Evolutionary conservation across 768 basidiomycete species (phyloP).

Genomic region (Termitomyces sp.): DNA sequence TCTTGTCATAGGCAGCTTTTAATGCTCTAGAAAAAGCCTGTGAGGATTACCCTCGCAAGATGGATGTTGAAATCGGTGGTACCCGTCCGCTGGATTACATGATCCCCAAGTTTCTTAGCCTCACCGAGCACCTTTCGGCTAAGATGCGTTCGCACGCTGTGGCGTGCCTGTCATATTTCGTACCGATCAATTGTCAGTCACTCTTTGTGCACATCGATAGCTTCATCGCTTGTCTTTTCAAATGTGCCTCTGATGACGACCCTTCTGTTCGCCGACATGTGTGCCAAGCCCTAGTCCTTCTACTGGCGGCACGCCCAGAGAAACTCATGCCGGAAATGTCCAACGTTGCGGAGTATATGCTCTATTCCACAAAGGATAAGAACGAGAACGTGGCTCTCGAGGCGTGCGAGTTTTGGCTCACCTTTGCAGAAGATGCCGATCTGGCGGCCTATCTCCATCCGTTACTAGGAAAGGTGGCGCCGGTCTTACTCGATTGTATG

Average conservation of each 20-base stretch:
- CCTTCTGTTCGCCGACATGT: slow-evolving; percentile 93
- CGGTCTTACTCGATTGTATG: slow-evolving; percentile 96
- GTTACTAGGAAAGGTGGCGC: slow-evolving; percentile 85
- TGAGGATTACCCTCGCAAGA: slow-evolving; percentile 93
- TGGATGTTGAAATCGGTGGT: slow-evolving; percentile 91
- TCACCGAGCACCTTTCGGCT: slow-evolving; percentile 78
- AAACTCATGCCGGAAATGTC: slow-evolving; percentile 95
- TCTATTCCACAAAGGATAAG: slow-evolving; percentile 96
- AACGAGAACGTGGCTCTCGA: slow-evolving; percentile 96
- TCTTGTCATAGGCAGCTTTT: slow-evolving; percentile 68
- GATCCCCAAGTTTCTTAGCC: slow-evolving; percentile 90
- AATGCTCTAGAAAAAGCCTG: slow-evolving; percentile 93
- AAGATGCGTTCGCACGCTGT: slow-evolving; percentile 94
- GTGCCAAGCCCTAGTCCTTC: slow-evolving; percentile 90
- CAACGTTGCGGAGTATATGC: slow-evolving; percentile 97
- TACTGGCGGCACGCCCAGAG: slow-evolving; percentile 90
- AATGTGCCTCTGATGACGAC: slow-evolving; percentile 91
- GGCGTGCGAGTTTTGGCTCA: slow-evolving; percentile 99
- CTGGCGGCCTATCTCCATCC: slow-evolving; percentile 81
- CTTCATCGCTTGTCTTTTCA: slow-evolving; percentile 92
- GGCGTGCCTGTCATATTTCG: slow-evolving; percentile 91
- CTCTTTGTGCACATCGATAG: slow-evolving; percentile 88
- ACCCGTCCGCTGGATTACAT: slow-evolving; percentile 93
- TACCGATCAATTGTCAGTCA: slow-evolving; percentile 81
- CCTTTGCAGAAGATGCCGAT: slow-evolving; percentile 94